A percentile compares a stretch with the other conserved stretches of the same genome.
These are phyloP conservation scores for Diutina neorugosa DNA, from an alignment of 1,139 yeast genomes.

Conservation along the genomic window DNA sequence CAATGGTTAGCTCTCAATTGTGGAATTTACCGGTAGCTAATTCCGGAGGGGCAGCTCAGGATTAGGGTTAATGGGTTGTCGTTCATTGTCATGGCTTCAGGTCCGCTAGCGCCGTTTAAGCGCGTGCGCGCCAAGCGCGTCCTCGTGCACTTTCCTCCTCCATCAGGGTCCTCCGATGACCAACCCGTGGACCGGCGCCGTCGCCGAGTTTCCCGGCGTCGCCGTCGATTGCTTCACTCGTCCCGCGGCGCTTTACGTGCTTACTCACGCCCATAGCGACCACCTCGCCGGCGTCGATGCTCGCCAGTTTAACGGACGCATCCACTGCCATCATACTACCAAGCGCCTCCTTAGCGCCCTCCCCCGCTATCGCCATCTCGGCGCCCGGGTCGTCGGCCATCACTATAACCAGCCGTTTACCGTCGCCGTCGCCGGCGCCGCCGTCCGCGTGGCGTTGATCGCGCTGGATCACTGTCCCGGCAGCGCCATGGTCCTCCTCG, in stretches of 20 bases:
- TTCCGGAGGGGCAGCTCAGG: too few relatives aligned
- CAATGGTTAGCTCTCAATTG: too few relatives aligned
- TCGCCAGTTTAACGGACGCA: slow-evolving; percentile 24
- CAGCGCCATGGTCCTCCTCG: slow-evolving; percentile 42
- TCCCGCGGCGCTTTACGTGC: slow-evolving; percentile 18
- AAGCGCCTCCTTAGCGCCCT: slow-evolving; percentile 19
- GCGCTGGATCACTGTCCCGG: slow-evolving; percentile 55
- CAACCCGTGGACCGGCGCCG: slow-evolving; percentile 12
- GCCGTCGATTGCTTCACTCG: slow-evolving; percentile 33
- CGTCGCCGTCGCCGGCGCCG: slow-evolving; percentile 10
- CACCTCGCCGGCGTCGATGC: slow-evolving; percentile 39
- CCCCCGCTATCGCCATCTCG: slow-evolving; percentile 13
- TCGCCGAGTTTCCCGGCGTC: slow-evolving; percentile 24
- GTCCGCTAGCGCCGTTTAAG: too few relatives aligned
- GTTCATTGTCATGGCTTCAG: too few relatives aligned
- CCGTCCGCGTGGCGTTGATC: slow-evolving; percentile 14
- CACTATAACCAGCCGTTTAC: slow-evolving; percentile 17
- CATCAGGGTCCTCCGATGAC: background rate
- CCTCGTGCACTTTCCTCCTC: too few relatives aligned
- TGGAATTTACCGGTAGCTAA: too few relatives aligned
- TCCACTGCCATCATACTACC: slow-evolving; percentile 41
- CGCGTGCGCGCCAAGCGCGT: background rate
- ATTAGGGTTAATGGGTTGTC: too few relatives aligned
- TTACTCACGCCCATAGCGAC: slow-evolving; percentile 49
- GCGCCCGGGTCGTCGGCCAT: slow-evolving; percentile 14